Conservation (phyloP, 371 early-diverging fungal genomes). For the Mucor plumbeus region DNA sequence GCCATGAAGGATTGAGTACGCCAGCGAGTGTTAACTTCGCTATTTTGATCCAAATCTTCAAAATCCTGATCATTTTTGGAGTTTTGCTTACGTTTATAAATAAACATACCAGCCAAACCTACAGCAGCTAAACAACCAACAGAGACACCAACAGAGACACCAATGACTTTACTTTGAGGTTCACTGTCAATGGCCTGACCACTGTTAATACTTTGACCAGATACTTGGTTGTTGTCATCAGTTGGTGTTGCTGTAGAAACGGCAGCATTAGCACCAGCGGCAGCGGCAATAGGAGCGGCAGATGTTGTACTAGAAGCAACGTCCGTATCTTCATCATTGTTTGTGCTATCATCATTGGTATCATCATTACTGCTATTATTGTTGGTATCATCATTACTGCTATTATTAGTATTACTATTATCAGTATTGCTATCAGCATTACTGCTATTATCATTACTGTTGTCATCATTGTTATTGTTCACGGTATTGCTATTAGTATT, state of each 20-base stretch:
- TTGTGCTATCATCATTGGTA: not conserved
- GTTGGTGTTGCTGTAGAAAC: not conserved
- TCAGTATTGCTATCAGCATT: not conserved
- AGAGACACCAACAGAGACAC: slow-evolving; percentile 42
- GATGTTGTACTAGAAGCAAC: not conserved
- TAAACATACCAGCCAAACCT: slow-evolving; percentile 48
- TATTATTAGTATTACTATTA: not conserved
- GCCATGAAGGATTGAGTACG: slow-evolving; percentile 45
- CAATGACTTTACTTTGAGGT: slow-evolving; percentile 34
- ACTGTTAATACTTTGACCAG: slow-evolving; percentile 21
- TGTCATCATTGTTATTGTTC: not conserved
- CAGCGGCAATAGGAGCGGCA: not conserved
- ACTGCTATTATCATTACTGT: not conserved
- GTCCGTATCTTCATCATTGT: not conserved
- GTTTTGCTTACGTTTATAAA: slow-evolving; percentile 34
- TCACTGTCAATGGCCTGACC: slow-evolving; percentile 23
- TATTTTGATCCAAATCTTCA: slow-evolving; percentile 22
- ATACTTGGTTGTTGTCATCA: slow-evolving; percentile 16
- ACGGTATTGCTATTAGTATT: not conserved
- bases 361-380: not conserved
- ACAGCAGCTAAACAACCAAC: slow-evolving; percentile 48
- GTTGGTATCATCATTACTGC: not conserved
- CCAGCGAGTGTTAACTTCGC: slow-evolving; percentile 42
- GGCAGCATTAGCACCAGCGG: not conserved
- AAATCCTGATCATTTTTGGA: slow-evolving; percentile 23